phyloP scores from a whole-genome alignment of 2,329 filamentous ascomycete genomes.

The Alternaria sp. region DNA sequence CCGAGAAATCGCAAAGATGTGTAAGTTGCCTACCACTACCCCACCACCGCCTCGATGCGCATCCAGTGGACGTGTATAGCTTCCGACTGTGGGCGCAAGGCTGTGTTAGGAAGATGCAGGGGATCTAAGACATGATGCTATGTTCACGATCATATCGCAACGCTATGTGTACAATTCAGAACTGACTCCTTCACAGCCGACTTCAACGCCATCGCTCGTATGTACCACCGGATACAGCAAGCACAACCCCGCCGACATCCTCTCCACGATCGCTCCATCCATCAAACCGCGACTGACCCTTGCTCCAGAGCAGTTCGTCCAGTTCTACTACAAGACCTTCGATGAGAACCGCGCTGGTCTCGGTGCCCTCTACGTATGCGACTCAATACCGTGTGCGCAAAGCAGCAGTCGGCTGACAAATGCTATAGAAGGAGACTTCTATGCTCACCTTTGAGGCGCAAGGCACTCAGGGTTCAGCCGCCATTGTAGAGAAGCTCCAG shows the following conservation, averaged over 20 bases:
- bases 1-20: conserved; percentile 13
- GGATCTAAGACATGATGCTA: no score
- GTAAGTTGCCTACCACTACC: conserved; percentile 14
- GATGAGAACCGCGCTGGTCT: conserved; percentile 73
- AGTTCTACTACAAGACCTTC: conserved; percentile 91
- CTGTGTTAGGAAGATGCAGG: neutral
- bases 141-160: neutral
- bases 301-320: conserved; percentile 78
- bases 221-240: conserved; percentile 1
- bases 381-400: conserved; percentile 5
- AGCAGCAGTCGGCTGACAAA: conserved; percentile 7
- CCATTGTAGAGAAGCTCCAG: conserved; percentile 80
- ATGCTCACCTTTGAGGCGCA: conserved; percentile 91
- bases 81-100: neutral
- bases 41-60: conserved; percentile 12
- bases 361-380: conserved; percentile 77
- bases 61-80: neutral
- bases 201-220: conserved; percentile 21
- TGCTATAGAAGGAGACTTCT: conserved; percentile 67
- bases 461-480: conserved; percentile 66
- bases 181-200: conserved; percentile 15
- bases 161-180: rapidly evolving
- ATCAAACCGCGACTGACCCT: conserved; percentile 20
- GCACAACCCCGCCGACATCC: neutral
- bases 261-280: neutral